Evolutionary conservation across 1,284 basidiomycete genomes (phyloP), one percentile per base, ranked within the genome.

Genomic region (Pseudozyma tsukubaensis): DNA sequence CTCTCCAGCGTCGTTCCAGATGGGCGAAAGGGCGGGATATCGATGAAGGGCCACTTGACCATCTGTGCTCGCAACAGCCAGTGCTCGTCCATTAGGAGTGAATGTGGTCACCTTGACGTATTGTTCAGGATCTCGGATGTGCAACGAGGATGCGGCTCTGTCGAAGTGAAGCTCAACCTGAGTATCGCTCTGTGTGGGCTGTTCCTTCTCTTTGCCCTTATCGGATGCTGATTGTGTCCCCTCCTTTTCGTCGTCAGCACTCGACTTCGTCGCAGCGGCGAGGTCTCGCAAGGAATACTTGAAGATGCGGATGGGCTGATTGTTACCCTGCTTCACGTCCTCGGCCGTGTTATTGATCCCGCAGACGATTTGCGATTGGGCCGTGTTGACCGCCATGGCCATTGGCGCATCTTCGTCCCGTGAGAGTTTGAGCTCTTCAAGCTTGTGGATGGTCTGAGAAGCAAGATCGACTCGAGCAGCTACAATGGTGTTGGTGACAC

Each of bases 331-430:
- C 39, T 57, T 73, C 35, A 83, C 37, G 9, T 66, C 48, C 0
- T 67, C 63, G 0, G 66, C 72, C 1, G 55, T 34, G 29, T 68
- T 75, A 69, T 84, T 84, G 69, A 84, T 79, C 19, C 78, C 82
- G 45, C 71, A 73, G 12, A 83, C 69, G 35, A 84, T 52, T 29
- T 68, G 59, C 1, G 49, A 42, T 24, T 63, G 63, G 14, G 59
- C 40, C 12, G 50, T 18, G 51, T 80, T 68, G 55, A 81, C 64
- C 11, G 80, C 64, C 59, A 83, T 60, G 47, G 78, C 76, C 81
- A 83, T 83, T 1, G 82, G 82, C 32, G 82, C 82, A 54, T 84
- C 82, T 45, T 84, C 81, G 24, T 81, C 72, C 14, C 75, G 34
- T 10, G 74, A 74, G 18, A 84, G 76, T 34, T 60, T 75, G 45